Percentiles rank a stretch among this genome's conserved stretches.
Conservation (phyloP, 805 yeast species). For the Pichia cephalocereana region DNA sequence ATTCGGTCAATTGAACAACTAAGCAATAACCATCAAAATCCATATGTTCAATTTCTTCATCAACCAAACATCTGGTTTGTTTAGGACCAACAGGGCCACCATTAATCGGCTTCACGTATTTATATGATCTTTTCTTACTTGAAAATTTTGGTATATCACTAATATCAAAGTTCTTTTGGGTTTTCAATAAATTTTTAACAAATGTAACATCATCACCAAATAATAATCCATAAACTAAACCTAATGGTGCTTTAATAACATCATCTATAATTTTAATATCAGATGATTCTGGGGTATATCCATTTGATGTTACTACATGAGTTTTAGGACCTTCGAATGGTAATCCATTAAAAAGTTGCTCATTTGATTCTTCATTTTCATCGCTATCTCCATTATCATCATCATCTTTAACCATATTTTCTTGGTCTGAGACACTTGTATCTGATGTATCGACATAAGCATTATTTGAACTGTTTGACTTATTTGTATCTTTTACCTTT, state of each 20-base stretch:
- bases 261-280: slow-evolving; percentile 53
- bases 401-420: slow-evolving; percentile 25
- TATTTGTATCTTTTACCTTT: slow-evolving; percentile 21
- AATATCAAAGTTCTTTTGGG: slow-evolving; percentile 58
- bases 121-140: slow-evolving; percentile 35
- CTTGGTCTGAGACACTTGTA: slow-evolving; percentile 22
- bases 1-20: slow-evolving; percentile 49
- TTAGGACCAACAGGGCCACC: slow-evolving; percentile 70
- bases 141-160: slow-evolving; percentile 37
- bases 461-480: slow-evolving; percentile 15
- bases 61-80: slow-evolving; percentile 57
- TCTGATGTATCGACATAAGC: slow-evolving; percentile 16
- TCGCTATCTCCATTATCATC: slow-evolving; percentile 12
- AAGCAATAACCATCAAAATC: slow-evolving; percentile 40
- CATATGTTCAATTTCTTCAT: slow-evolving; percentile 45
- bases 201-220: slow-evolving; percentile 52
- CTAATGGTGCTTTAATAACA: slow-evolving; percentile 47
- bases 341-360: slow-evolving; percentile 29
- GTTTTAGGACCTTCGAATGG: slow-evolving; percentile 30
- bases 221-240: slow-evolving; percentile 46
- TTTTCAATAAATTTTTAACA: slow-evolving; percentile 35
- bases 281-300: slow-evolving; percentile 34
- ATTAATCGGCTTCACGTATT: slow-evolving; percentile 54
- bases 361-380: slow-evolving; percentile 8
- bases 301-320: slow-evolving; percentile 28